phyloP scores from a whole-genome alignment of 495 filamentous ascomycete genomes.

The Trichoderma gamsii region DNA sequence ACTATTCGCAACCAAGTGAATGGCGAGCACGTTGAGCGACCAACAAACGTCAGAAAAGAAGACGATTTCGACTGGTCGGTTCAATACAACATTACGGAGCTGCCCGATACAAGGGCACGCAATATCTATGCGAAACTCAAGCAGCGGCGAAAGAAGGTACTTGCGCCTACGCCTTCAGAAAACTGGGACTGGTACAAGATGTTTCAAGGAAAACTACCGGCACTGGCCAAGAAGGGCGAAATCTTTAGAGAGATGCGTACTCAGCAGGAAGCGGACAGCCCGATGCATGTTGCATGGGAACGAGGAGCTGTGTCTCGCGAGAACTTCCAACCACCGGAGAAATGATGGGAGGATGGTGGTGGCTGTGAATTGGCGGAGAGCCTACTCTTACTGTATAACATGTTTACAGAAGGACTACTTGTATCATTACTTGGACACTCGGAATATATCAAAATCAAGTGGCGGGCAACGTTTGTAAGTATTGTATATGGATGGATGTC shows the following conservation, averaged over 20 bases:
- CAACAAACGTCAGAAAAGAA: constrained; percentile 37
- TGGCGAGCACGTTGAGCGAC: constrained; percentile 54
- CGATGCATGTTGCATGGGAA: constrained; percentile 12
- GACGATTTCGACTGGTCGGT: constrained; percentile 60
- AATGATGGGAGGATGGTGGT: background rate
- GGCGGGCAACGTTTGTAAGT: background rate
- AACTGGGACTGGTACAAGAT: constrained; percentile 29
- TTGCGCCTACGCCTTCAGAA: constrained; percentile 22
- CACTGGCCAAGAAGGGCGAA: constrained; percentile 6
- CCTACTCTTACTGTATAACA: background rate
- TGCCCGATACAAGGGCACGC: constrained; percentile 30
- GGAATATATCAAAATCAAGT: background rate
- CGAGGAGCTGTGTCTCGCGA: background rate
- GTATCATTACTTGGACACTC: background rate
- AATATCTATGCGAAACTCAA: constrained; percentile 46
- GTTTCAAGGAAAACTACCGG: constrained; percentile 30
- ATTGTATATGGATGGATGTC: background rate
- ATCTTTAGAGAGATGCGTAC: background rate
- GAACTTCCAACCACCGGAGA: background rate
- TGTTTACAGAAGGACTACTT: background rate
- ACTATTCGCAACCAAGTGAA: constrained; percentile 70
- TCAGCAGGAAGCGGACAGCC: background rate
- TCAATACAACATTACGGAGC: constrained; percentile 67
- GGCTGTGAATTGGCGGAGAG: background rate
- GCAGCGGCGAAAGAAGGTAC: constrained; percentile 43